Base-by-base conservation (phyloP, 2,329 filamentous ascomycete genomes). In the Fusarium nygamai region DNA sequence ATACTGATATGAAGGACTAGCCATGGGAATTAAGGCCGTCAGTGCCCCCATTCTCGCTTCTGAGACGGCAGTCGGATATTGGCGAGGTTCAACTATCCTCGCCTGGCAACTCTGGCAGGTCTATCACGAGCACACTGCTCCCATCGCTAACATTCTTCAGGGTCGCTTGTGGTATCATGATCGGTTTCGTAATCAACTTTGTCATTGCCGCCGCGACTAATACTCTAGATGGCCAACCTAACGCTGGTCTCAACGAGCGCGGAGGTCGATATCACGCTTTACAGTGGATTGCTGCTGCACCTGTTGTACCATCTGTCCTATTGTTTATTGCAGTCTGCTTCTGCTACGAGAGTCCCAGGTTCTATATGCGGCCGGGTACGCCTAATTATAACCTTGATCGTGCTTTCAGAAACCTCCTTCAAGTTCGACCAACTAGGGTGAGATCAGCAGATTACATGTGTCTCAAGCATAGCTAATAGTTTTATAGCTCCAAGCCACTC, bases 11-110 rank as follows among this genome's bases (percentile, higher is more conserved):
- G 5, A 12, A n/a, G 5, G 3, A 16, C 31, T 51, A 76, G 85
- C 84, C 2, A 87, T 87, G 85, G 85, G 85, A 0, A 81, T 87
- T 33, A 87, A 87, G 68, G 85, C 86, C 1, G 85, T 86, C 41
- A 87, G 84, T 43, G 85, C 85, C 0, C 84, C 85, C 2, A 85
- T 87, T 22, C 79, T 87, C 6, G 85, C 85, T 6, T 84, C 84
- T 13, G 86, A 87, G 73, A 86, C 84, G 0, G 84, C 85, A 0
- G 81, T 86, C 20, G 84, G 84, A 0, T 86, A 84, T 69, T 87
- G 85, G 85, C 80, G 85, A 75, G 86, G 85, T 4, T 85, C 84
- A 19, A 84, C 84, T 4, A 85, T 86, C 22, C 79, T 87, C 0
- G 84, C 84, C 9, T 87, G 85, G 85, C 85, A 87, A 46, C 76